Percentiles rank a stretch among this genome's conserved stretches.
Evolutionary conservation across 1,139 yeast genomes (phyloP).

Genomic region (Hyphopichia fennica): DNA sequence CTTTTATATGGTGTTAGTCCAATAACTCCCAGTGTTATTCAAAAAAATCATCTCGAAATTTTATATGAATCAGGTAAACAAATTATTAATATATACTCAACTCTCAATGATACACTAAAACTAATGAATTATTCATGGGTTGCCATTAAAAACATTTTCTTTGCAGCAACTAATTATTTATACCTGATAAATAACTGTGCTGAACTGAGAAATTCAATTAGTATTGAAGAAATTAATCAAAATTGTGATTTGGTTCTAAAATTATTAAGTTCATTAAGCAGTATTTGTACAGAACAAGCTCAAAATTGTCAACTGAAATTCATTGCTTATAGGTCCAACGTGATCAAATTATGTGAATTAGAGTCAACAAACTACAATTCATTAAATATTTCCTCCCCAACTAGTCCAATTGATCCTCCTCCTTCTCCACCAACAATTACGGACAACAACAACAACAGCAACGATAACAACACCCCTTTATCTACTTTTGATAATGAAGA

Average conservation of each 20-base stretch:
- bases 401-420: not conserved
- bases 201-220: not conserved
- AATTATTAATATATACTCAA: slow-evolving; percentile 7
- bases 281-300: slow-evolving; percentile 8
- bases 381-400: not conserved
- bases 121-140: slow-evolving; percentile 7
- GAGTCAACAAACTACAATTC: too few species aligned
- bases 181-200: slow-evolving; percentile 5
- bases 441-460: too few species aligned
- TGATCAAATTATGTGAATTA: not conserved
- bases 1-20: slow-evolving; percentile 4
- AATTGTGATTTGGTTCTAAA: slow-evolving; percentile 2
- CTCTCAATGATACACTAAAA: slow-evolving; percentile 7
- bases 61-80: slow-evolving; percentile 7
- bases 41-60: slow-evolving; percentile 1
- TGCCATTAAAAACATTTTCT: slow-evolving; percentile 3
- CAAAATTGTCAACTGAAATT: slow-evolving; percentile 6
- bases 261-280: slow-evolving; percentile 6
- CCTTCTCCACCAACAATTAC: not conserved
- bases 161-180: slow-evolving; percentile 3
- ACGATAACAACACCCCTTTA: too few species aligned
- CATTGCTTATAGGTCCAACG: not conserved
- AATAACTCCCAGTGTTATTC: slow-evolving; percentile 5
- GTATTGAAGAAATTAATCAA: not conserved
- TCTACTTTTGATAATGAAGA: slow-evolving; percentile 9